Evolutionary conservation across 805 yeast species (phyloP).

Genomic region (Candida rishiriensis): DNA sequence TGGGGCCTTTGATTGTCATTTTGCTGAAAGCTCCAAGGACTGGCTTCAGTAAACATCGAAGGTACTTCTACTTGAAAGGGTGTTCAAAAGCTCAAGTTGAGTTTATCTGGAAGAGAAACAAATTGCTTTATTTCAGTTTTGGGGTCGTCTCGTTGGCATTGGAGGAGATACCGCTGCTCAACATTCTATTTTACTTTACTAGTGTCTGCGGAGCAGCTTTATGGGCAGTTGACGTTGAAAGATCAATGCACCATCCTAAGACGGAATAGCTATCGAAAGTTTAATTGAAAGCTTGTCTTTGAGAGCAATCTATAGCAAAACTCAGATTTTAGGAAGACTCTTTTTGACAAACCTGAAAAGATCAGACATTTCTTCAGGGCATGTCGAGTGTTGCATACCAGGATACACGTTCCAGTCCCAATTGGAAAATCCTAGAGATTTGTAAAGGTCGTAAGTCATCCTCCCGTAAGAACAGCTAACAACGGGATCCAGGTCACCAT

Average conservation of each 20-base stretch:
- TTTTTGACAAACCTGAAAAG: conserved; percentile 42
- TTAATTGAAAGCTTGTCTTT: neutral
- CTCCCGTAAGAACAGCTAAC: conserved; percentile 41
- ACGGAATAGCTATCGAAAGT: neutral
- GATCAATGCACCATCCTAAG: neutral
- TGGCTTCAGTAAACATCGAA: conserved; percentile 46
- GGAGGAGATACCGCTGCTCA: conserved; percentile 51
- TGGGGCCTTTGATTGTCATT: conserved; percentile 54
- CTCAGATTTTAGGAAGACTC: conserved; percentile 16
- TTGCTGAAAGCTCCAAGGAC: conserved; percentile 49
- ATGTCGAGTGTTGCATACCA: conserved; percentile 66
- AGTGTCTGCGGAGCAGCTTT: conserved; percentile 60
- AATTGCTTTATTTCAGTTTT: conserved; percentile 37
- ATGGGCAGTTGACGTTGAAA: conserved; percentile 49
- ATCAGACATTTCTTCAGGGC: conserved; percentile 61
- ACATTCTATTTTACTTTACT: conserved; percentile 52
- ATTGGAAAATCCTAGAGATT: conserved; percentile 39
- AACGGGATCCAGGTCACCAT: conserved; percentile 76
- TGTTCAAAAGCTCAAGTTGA: conserved; percentile 38
- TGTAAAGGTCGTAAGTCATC: conserved; percentile 40
- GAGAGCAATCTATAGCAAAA: neutral
- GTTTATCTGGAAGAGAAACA: conserved; percentile 31
- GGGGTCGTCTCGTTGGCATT: conserved; percentile 48
- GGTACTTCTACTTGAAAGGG: conserved; percentile 57
- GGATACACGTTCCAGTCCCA: conserved; percentile 51